Evolutionary conservation across 192 early-diverging fungal species (phyloP), one percentile per base, ranked within the genome.

Genomic region (Umbelopsis sp.): DNA sequence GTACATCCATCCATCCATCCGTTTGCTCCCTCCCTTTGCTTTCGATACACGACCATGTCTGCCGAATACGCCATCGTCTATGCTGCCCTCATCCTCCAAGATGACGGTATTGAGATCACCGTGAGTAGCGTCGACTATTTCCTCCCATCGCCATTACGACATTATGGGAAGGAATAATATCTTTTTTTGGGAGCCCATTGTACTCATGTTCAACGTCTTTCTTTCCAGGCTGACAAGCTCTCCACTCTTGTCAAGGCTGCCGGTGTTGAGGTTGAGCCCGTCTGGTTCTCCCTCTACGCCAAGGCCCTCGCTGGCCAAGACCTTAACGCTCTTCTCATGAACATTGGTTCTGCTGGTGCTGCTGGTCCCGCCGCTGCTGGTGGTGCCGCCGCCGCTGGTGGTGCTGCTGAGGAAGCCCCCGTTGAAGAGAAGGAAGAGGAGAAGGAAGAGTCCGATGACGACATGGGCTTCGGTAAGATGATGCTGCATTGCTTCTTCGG

Each of bases 41-140:
- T 71, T 64, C 64, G 33, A 25, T 33, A 51, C 41, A 51, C 65
- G 66, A 78, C 68, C 68, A 78, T 78, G 77, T 78, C 77, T 74
- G 77, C 77, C 64, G 77, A 78, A 78, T 72, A 71, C 49, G 72
- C 77, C 66, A 70, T 78, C 53, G 77, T 78, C 44, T 97, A 98
- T 91, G 94, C 97, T 73, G 89, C 97, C 50, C 92, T 99, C 76
- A 98, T 98, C 90, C 96, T 99, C 80, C 87, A 93, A 85, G 97
- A 99, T 83, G 97, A 98, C 82, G 91, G 93, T 78, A 82, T 97
- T 82, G 95, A 91, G 74, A 94, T 99, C 88, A 95, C 95, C 75
- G 96, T 97, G 88, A 81, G 89, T 83, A 65, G 47, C 5, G 20
- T n/a, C 27, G 61, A 18, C 10, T 21, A 5, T 11, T 37, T 35